Evolutionary conservation across 2,329 filamentous ascomycete genomes (phyloP).

Genomic region (Calonectria ilicicola): DNA sequence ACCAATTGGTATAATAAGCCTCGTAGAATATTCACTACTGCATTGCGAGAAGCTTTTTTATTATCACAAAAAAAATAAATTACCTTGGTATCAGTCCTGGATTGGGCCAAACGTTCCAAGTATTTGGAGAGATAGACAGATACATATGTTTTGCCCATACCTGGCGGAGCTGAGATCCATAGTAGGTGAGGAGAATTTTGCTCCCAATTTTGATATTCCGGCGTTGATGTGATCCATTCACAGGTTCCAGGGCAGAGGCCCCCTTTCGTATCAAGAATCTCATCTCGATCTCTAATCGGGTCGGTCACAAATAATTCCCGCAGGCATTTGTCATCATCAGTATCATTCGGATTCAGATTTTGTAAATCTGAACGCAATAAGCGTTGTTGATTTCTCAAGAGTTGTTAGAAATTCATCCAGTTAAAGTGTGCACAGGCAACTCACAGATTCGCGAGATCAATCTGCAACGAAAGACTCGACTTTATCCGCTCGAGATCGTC

Average conservation of each 20-base stretch:
- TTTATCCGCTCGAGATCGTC: neutral
- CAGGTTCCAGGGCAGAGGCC: conserved; percentile 20
- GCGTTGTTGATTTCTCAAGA: neutral
- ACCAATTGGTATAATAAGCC: conserved; percentile 15
- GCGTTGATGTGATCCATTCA: conserved; percentile 23
- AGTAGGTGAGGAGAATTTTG: neutral
- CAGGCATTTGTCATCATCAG: neutral
- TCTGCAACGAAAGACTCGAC: neutral
- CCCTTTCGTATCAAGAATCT: conserved; percentile 22
- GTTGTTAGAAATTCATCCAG: neutral
- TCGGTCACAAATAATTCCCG: conserved; percentile 22
- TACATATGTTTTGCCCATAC: conserved; percentile 25
- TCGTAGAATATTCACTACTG: conserved; percentile 18
- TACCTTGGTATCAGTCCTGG: neutral
- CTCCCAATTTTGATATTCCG: conserved; percentile 17
- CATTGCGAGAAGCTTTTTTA: conserved; percentile 18
- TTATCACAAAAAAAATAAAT: conserved; percentile 33
- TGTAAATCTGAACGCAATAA: neutral
- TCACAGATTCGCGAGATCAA: neutral
- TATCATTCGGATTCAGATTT: neutral
- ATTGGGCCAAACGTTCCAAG: neutral
- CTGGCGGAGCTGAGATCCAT: conserved; percentile 29
- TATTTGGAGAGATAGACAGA: conserved; percentile 22
- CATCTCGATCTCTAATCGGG: conserved; percentile 14
- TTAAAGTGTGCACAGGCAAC: neutral